These are phyloP conservation scores for Kodamaea jinghongensis DNA, from an alignment of 805 yeast genomes.

Conservation along the genomic window DNA sequence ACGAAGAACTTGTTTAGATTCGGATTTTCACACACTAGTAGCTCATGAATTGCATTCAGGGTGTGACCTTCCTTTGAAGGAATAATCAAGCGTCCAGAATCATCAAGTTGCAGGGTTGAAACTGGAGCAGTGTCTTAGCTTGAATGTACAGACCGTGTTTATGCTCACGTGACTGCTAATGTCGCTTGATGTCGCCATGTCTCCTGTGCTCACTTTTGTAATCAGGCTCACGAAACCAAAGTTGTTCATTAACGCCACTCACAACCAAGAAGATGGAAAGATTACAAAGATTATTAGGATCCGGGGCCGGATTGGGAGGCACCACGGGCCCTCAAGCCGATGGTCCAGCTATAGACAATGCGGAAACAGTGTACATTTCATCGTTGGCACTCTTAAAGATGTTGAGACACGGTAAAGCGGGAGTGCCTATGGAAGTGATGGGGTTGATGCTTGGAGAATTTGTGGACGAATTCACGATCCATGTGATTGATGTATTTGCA, in stretches of 20 bases:
- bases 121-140: no score
- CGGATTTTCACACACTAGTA: no score
- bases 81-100: no score
- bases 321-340: conserved; percentile 50
- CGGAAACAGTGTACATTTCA: conserved; percentile 95
- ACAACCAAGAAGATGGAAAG: conserved; percentile 37
- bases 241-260: conserved; percentile 2
- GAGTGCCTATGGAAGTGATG: conserved; percentile 82
- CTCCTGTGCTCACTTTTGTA: no score
- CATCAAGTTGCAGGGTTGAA: no score
- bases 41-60: no score
- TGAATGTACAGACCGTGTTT: no score
- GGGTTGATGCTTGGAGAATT: conserved; percentile 98
- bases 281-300: conserved; percentile 47
- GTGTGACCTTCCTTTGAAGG: no score
- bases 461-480: conserved; percentile 95
- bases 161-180: no score
- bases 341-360: conserved; percentile 85
- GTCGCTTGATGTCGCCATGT: no score
- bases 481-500: conserved; percentile 97
- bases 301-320: conserved; percentile 43
- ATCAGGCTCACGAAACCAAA: no score
- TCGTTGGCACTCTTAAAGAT: conserved; percentile 92
- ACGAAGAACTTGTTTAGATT: no score
- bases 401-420: conserved; percentile 96